Evolutionary conservation across 2,329 filamentous ascomycete species (phyloP).

Genomic region (Microdochium trichocladiopsis): DNA sequence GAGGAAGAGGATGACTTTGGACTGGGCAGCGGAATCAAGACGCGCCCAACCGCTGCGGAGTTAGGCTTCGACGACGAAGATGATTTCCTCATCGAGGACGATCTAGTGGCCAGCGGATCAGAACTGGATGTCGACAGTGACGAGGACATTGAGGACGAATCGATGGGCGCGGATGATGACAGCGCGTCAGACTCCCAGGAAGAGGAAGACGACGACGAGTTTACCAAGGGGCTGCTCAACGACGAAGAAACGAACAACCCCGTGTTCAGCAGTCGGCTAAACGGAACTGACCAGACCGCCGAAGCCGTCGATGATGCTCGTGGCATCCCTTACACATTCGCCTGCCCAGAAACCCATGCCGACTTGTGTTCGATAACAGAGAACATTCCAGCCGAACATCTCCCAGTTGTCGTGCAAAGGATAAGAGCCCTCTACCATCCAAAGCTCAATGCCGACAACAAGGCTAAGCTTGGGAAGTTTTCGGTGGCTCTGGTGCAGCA

Average conservation of each 20-base stretch:
- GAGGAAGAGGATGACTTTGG: conserved; percentile 52
- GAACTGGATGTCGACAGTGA: conserved; percentile 52
- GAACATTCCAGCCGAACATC: conserved; percentile 52
- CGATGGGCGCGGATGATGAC: conserved; percentile 42
- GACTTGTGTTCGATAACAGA: conserved; percentile 65
- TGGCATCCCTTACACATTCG: conserved; percentile 74
- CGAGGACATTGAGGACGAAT: conserved; percentile 45
- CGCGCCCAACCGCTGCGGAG: conserved; percentile 49
- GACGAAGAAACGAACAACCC: conserved; percentile 48
- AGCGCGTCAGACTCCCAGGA: conserved; percentile 30
- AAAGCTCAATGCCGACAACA: conserved; percentile 78
- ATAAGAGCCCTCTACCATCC: conserved; percentile 91
- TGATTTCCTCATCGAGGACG: conserved; percentile 85
- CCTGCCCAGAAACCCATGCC: conserved; percentile 71
- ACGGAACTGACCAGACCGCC: conserved; percentile 30
- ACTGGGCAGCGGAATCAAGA: conserved; percentile 51
- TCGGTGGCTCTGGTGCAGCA: conserved; percentile 59
- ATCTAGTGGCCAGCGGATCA: conserved; percentile 77
- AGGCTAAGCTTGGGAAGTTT: conserved; percentile 68
- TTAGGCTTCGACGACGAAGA: conserved; percentile 87
- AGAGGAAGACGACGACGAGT: conserved; percentile 57
- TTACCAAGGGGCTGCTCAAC: conserved; percentile 60
- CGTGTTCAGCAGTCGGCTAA: conserved; percentile 32
- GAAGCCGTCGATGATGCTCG: conserved; percentile 38
- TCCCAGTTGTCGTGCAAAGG: conserved; percentile 76